phyloP scores from a whole-genome alignment of 106 monocot species.

The Ottelia alismoides region DNA sequence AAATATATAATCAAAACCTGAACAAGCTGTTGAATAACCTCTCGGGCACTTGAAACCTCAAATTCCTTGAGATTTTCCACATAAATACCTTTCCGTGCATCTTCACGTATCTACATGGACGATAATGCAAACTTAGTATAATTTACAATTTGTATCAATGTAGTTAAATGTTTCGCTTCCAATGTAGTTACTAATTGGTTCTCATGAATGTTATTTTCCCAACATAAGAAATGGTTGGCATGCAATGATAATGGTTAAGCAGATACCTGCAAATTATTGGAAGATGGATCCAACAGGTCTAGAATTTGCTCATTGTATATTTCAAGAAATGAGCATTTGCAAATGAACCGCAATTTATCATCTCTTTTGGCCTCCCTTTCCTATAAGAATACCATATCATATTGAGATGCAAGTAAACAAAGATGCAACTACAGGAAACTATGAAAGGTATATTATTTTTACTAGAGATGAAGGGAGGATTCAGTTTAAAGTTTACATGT shows the following conservation, averaged over 20 bases:
- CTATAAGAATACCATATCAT: slow-evolving; percentile 19
- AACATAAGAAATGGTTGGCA: not conserved
- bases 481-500: not conserved
- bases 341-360: slow-evolving; percentile 76
- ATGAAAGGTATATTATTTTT: not conserved
- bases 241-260: too few relatives aligned
- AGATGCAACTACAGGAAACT: too few relatives aligned
- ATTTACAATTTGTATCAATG: not conserved
- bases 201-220: not conserved
- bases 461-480: not conserved
- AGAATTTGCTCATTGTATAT: slow-evolving; percentile 97
- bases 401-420: not conserved
- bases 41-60: slow-evolving; percentile 81
- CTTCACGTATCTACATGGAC: slow-evolving; percentile 69
- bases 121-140: too few relatives aligned
- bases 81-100: slow-evolving; percentile 80
- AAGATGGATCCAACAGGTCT: slow-evolving; percentile 77
- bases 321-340: slow-evolving; percentile 95
- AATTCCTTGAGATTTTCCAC: slow-evolving; percentile 82
- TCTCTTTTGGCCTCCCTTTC: slow-evolving; percentile 73
- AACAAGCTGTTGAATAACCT: slow-evolving; percentile 91
- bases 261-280: slow-evolving; percentile 76
- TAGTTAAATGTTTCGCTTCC: not conserved
- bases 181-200: not conserved
- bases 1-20: slow-evolving; percentile 34